Evolutionary conservation across 2,329 filamentous ascomycete species (phyloP), one percentile per base, ranked within the genome.

Genomic region (Talaromyces rugulosus): DNA sequence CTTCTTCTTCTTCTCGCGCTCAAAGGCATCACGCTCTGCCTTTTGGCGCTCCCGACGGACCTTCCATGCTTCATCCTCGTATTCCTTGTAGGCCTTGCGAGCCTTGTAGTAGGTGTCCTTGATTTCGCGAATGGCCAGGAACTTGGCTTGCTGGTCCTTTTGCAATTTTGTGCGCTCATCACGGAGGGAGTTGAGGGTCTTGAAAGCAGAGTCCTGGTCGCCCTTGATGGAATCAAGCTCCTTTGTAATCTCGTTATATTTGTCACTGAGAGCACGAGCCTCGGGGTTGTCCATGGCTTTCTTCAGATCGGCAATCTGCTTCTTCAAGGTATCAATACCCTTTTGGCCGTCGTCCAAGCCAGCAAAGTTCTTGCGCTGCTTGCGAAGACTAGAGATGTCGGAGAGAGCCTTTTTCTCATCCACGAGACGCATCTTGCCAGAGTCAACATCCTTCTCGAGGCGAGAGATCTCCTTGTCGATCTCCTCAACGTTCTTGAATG

Each of bases 401-500:
- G 85, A 81, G 23, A 98, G 83, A 8, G 91, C 88, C 85, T 97
- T 98, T 84, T 92, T 96, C 86, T 98, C 95, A 70, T 99, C 95
- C 11, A 98, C 95, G 58, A 99, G 82, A 81, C 93, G 96, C 89
- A 99, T 93, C 75, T 85, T 89, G 66, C 94, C 94, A 40, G 87
- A 85, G 76, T 96, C 91, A 69, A 98, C 92, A 75, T 94, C 86
- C 78, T 89, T 89, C 68, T 96, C 91, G 59, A 97, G 87, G 58
- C 83, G 83, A 63, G 86, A 84, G 70, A 98, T 95, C 78, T 95
- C 87, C 66, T 84, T 83, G 76, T 98, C 92, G 67, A 99, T 81
- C 66, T 98, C 95, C 62, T 96, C 93, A 60, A 87, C 85, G 69
- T 83, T 92, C 85, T 95, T 96, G 86, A 89, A 98, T 59, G 87